These are phyloP conservation scores for Globomyces pollinis-pini DNA, from an alignment of 192 early-diverging fungal species.

Conservation along the genomic window DNA sequence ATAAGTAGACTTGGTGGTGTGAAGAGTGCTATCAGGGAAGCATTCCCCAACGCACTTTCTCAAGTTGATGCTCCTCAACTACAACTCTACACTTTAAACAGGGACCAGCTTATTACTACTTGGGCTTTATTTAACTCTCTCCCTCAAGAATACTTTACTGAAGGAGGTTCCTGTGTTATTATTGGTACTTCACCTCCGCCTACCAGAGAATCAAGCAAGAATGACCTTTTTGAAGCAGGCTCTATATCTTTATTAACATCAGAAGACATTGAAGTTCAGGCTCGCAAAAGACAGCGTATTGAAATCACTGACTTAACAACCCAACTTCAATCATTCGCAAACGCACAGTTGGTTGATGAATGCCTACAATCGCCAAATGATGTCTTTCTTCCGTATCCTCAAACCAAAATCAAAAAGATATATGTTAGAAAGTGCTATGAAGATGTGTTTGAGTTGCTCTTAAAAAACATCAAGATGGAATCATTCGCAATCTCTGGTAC, in stretches of 20 bases:
- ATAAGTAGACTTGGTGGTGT: slow-evolving; percentile 12
- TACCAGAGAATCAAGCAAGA: background rate
- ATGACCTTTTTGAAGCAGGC: background rate
- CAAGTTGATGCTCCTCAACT: background rate
- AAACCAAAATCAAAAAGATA: slow-evolving; percentile 14
- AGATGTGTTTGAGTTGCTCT: slow-evolving; percentile 20
- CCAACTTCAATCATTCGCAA: slow-evolving; percentile 10
- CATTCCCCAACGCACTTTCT: background rate
- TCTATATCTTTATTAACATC: background rate
- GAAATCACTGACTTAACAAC: slow-evolving; percentile 11
- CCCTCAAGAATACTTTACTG: background rate
- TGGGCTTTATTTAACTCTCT: slow-evolving; percentile 1
- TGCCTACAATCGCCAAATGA: slow-evolving; percentile 11
- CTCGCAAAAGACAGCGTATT: background rate
- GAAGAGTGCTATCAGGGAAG: slow-evolving; percentile 13
- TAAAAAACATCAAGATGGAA: background rate
- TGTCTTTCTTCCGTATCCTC: slow-evolving; percentile 14
- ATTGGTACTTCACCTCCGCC: background rate
- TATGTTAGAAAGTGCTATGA: slow-evolving; percentile 22
- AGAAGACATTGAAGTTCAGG: background rate
- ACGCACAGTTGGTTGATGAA: slow-evolving; percentile 6
- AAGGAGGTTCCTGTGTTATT: background rate
- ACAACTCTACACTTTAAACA: background rate
- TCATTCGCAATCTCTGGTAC: slow-evolving; percentile 25
- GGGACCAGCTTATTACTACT: background rate